Base-by-base conservation (phyloP, 2,329 filamentous ascomycete genomes). In the Kalaharituber pfeilii region DNA sequence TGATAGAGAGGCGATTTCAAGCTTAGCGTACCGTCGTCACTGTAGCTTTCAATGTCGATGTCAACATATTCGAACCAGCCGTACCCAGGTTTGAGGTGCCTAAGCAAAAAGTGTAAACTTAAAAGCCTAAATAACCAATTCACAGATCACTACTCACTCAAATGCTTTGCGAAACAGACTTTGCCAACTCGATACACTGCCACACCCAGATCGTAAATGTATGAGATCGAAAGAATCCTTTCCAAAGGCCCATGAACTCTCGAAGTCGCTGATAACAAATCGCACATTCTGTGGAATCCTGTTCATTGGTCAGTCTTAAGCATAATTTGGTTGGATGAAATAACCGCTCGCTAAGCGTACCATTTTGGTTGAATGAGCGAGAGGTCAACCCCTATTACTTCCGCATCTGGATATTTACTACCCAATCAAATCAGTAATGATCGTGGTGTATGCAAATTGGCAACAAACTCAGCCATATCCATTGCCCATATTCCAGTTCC, bases 401-500 rank as follows among this genome's bases (percentile, higher is more conserved):
- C 75, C 51, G 78, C 74, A 20, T 75, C 64, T 11, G 71, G 71
- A 64, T 77, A 80, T 66, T 73, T 73, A 62, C 71, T 75, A 54
- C 44, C n/a, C n/a, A 53, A 27, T 26, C 28, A 51, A 25, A 15
- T 24, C 11, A 11, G 6, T 11, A 5, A 1, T 13, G n/a, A 13
- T 13, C 2, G 52, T 1, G 33, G 27, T 28, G 30, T 18, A 27
- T 27, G 11, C 24, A 13, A 24, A 5, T 67, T 6, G 50, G 55
- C 53, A 63, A 70, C 78, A 70, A 72, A 86, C 76, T 84, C 80
- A 59, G 84, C 83, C 69, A 94, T 82, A 61, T 89, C 83, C 62
- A 93, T 84, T 39, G 83, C 79, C 89, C 89, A 96, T 57, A 94
- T 89, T 36, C 86, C 87, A 1, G 86, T 94, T 20, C 88, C 89